Conservation (phyloP, 2,329 filamentous ascomycete genomes). For the Trichophyton benhamiae region DNA sequence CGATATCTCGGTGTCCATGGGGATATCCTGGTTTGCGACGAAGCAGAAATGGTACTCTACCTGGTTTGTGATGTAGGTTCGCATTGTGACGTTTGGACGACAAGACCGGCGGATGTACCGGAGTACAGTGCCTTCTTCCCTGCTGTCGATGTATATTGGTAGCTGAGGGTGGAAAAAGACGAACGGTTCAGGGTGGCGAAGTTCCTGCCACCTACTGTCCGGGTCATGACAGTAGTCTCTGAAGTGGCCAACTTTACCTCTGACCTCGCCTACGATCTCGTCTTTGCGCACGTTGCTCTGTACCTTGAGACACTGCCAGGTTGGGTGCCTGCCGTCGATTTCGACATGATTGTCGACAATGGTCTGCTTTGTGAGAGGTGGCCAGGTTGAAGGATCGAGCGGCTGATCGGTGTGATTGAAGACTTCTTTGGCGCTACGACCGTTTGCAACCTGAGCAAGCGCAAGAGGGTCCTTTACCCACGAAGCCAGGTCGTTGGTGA, state of each 20-base stretch:
- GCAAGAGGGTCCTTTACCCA: constrained; percentile 68
- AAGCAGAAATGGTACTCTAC: constrained; percentile 88
- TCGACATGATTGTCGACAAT: constrained; percentile 39
- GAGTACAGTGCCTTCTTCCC: constrained; percentile 71
- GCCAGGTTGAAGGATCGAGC: constrained; percentile 44
- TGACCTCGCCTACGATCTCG: constrained; percentile 58
- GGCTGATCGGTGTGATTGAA: constrained; percentile 51
- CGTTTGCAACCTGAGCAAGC: constrained; percentile 55
- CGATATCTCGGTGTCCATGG: constrained; percentile 40
- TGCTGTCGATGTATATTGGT: constrained; percentile 84
- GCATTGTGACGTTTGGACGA: constrained; percentile 74
- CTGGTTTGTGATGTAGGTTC: constrained; percentile 67
- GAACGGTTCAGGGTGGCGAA: constrained; percentile 51
- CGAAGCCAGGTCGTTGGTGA: constrained; percentile 60
- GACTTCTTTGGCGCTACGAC: constrained; percentile 51
- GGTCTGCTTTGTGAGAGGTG: constrained; percentile 41
- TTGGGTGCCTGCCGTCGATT: constrained; percentile 47
- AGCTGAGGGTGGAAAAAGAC: constrained; percentile 80
- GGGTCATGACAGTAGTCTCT: constrained; percentile 57
- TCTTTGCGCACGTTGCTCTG: constrained; percentile 40
- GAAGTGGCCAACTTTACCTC: constrained; percentile 62
- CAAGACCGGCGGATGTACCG: constrained; percentile 90
- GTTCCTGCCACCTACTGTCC: constrained; percentile 55
- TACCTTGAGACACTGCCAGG: constrained; percentile 52
- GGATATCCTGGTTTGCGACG: constrained; percentile 65